These are phyloP conservation scores for Pisolithus marmoratus DNA, from an alignment of 768 basidiomycete genomes.

Conservation along the genomic window DNA sequence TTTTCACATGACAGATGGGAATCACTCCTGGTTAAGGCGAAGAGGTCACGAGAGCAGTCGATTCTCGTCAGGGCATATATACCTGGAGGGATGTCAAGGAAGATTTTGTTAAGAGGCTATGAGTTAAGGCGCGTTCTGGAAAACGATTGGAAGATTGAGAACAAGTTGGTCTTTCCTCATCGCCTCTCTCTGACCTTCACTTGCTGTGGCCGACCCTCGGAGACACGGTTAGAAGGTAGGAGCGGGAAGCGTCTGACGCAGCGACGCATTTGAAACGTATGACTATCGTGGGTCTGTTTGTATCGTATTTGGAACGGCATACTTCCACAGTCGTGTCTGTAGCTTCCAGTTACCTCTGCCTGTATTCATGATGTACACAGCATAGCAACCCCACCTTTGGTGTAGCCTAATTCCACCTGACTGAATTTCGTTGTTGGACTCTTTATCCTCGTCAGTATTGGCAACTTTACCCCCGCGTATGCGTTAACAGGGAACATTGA, in stretches of 20 bases:
- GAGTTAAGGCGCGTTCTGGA: slow-evolving; percentile 14
- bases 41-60: slow-evolving; percentile 7
- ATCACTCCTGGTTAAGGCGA: slow-evolving; percentile 12
- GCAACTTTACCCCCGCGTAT: too few relatives aligned
- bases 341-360: too few relatives aligned
- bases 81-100: slow-evolving; percentile 22
- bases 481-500: too few relatives aligned
- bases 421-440: too few relatives aligned
- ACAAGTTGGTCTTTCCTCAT: slow-evolving; percentile 4
- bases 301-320: too few relatives aligned
- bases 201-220: slow-evolving; percentile 6
- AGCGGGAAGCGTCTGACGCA: not conserved
- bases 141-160: not conserved
- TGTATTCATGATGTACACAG: too few relatives aligned
- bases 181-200: slow-evolving; percentile 21
- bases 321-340: too few relatives aligned
- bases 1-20: slow-evolving; percentile 21
- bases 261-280: not conserved
- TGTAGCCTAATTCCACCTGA: too few relatives aligned
- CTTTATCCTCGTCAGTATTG: too few relatives aligned
- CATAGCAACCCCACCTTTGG: too few relatives aligned
- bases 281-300: too few relatives aligned
- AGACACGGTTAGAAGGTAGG: not conserved
- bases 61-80: slow-evolving; percentile 24
- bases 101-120: slow-evolving; percentile 22